Evolutionary conservation across 108 stramenopile genomes (phyloP).

Genomic region (Cyclotella atomus): DNA sequence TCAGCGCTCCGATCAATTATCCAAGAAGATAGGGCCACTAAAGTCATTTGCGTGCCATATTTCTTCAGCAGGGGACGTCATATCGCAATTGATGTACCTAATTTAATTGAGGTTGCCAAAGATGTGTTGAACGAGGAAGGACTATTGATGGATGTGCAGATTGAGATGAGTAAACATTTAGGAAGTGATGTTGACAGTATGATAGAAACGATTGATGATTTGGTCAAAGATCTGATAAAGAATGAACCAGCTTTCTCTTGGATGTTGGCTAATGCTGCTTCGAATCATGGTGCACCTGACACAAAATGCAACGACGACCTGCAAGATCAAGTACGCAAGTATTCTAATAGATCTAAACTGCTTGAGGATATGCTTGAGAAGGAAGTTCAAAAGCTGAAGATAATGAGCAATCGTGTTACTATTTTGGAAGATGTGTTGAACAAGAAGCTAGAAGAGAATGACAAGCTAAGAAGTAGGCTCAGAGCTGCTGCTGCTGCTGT

Average conservation of each 20-base stretch:
- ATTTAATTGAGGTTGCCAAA: conserved; percentile 76
- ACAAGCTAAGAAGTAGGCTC: not conserved
- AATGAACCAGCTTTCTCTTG: too few relatives aligned
- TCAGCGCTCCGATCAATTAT: conserved; percentile 58
- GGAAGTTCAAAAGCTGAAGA: conserved; percentile 26
- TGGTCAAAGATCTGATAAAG: conserved; percentile 15
- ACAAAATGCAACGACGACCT: not conserved
- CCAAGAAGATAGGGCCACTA: conserved; percentile 26
- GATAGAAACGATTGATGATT: conserved; percentile 23
- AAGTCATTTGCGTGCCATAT: conserved; percentile 91
- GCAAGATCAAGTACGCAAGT: conserved; percentile 1
- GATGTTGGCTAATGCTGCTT: not conserved
- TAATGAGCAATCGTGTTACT: conserved; percentile 34
- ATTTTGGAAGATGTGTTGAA: conserved; percentile 30
- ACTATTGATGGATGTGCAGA: not conserved
- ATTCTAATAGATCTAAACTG: conserved; percentile 32
- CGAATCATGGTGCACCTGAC: not conserved
- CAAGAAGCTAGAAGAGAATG: conserved; percentile 10
- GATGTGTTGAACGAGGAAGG: conserved; percentile 38
- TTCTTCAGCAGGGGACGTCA: conserved; percentile 91
- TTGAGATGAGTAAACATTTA: conserved; percentile 1
- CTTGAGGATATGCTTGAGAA: conserved; percentile 22
- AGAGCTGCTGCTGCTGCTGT: not conserved
- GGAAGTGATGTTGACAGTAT: conserved; percentile 24
- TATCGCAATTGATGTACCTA: conserved; percentile 87